Evolutionary conservation across 352 stramenopile species (phyloP), one percentile per base, ranked within the genome.

Genomic region (Globisporangium apiculatum): DNA sequence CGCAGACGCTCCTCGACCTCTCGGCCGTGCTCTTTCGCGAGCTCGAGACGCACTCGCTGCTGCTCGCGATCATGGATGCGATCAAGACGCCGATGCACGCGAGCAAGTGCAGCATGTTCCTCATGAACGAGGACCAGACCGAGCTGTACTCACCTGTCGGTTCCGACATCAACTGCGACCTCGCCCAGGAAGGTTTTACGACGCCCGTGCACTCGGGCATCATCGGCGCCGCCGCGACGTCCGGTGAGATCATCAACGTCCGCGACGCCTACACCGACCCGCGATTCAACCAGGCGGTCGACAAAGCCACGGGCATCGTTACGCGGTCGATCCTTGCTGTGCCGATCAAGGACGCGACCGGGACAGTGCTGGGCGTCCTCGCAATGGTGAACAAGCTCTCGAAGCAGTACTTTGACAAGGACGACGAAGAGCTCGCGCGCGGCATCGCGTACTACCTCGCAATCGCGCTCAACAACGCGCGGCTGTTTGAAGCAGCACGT

Each of bases 271-370:
- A 91, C 58, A 37, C 70, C 3, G 80, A 92, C 46, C 40, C 62
- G 1, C 73, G 83, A 12, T 92, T 92, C 65, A 86, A 90, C 50
- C 64, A 69, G 10, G 67, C 72, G 8, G 61, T 83, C n/a, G 82
- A 92, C 58, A 59, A 68, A 24, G 70, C 75, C 18, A 84, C 74
- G 10, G 82, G 82, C 12, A 94, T 87, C 49, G 53, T 76, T 14
- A 94, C 83, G 7, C 79, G 78, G 35, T 82, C 72, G 17, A 73
- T 97, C 35, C 67, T 97, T 35, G 84, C 75, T 0, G 73, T 96
- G 17, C 88, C 89, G 0, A 87, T 97, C 24, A 86, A 86, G 45
- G 81, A 94, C 66, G 68, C 75, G 1, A 75, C 72, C 3, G 78
- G 75, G n/a, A 56, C 68, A 15, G 76, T 94, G 7, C 69, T 91